Base-by-base conservation (phyloP, 1,139 yeast species). In the Debaryomyces fabryi region DNA sequence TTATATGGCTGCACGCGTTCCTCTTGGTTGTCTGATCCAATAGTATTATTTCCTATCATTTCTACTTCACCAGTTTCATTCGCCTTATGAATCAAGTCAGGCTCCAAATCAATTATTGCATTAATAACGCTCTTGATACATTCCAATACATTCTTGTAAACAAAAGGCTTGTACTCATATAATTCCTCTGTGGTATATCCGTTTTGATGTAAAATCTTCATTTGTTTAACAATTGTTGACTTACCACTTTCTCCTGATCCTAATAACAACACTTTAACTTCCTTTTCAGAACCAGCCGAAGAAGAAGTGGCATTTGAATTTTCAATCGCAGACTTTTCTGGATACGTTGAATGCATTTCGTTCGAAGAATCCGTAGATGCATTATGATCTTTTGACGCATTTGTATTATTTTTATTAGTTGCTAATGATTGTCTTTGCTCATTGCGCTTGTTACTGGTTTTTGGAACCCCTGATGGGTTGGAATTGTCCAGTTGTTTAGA, bases 171-270 rank as follows among this genome's bases (percentile, higher is more conserved):
- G 64, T 84, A 85, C 50, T 85, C 89, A 49, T 73, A 65, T 40
- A 83, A 65, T 62, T 87, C 95, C 48, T 84, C 82, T 42, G 74
- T 72, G 1, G 85, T 62, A 61, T 84, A 87, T 4, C 92, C 93
- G 58, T 81, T 76, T 57, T 86, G 86, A 61, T 86, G 91, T 48
- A 86, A 68, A 45, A 86, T 85, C 62, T 85, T 86, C 73, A 86
- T 78, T 64, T 86, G 93, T 60, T 86, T 87, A 44, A 86, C 79
- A 42, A 86, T 82, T 4, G 93, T 86, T 3, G 91, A 84, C 59
- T 86, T 86, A 13, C 93, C 93, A 58, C 87, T 80, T 60, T 87
- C 95, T 23, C 93, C 95, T 0, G 92, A 83, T 6, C 95, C 95
- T 46, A 87, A 68, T 38, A 87, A 69, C 34, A 87, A 68, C 38